Base-by-base conservation (phyloP, 1,284 basidiomycete species). In the Ceratobasidium sp. region DNA sequence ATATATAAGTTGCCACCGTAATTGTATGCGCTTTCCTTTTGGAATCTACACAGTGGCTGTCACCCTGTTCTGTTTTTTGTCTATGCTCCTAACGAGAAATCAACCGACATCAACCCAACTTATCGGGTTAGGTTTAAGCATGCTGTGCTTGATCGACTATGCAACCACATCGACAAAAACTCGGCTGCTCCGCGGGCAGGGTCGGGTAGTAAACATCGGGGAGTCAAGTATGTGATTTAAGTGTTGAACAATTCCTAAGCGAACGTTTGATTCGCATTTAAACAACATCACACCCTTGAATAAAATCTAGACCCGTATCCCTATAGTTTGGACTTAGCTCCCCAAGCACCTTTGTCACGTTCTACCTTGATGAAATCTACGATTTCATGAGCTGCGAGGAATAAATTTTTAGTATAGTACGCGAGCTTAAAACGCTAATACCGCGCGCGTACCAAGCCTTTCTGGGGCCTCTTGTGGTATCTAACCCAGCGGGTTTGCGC, bases 391-490 rank as follows among this genome's bases (percentile, higher is more conserved):
- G 68, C 68, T 73, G 5, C 13, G 31, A 33, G 10, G 1, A 47
- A 3, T 17, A 51, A 53, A 28, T 2, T 11, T 15, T 61, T 31
- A 61, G 11, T 45, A 45, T 17, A 10, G 39, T 13, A 54, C 11
- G 58, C 15, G 33, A 60, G 58, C 58, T 60, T 56, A 53, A 69
- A 67, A 35, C 33, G 20, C 58, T 6, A 31, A 35, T 23, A 45
- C 10, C 37, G 53, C 23, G 33, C 42, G 69, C 82, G 78, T 54
- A 82, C 82, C 82, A 53, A 83, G 79, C 77, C 80, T 80, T 49
- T 77, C 60, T 2, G 82, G 82, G n/a, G 78, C 81, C 53, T 83
- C 81, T 74, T 82, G 82, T 7, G 79, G 77, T 61, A 81, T 78
- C 82, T 83, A 61, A 53, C 45, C 15, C 49, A n/a, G 67, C n/a